Conservation (phyloP, 331 rosid genomes). For the Erythrophleum ivorense region DNA sequence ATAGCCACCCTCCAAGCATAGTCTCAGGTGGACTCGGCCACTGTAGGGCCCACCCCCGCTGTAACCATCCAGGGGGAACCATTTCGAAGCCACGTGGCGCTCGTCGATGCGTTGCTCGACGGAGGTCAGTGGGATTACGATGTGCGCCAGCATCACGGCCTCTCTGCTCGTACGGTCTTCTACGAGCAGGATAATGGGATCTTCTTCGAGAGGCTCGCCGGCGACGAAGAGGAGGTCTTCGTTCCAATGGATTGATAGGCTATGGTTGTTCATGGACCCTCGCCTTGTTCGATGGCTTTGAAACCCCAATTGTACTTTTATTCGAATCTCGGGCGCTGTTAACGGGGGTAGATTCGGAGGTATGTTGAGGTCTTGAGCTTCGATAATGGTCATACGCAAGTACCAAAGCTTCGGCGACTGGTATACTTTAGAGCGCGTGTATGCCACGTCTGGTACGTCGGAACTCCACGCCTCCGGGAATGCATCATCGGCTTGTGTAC, state of each 20-base stretch:
- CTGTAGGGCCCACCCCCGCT: slow-evolving; percentile 44
- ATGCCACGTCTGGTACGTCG: slow-evolving; percentile 61
- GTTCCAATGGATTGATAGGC: slow-evolving; percentile 63
- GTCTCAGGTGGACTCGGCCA: slow-evolving; percentile 64
- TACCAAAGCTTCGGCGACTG: slow-evolving; percentile 81
- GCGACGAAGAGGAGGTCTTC: slow-evolving; percentile 71
- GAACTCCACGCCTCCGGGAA: slow-evolving; percentile 72
- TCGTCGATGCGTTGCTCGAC: slow-evolving; percentile 69
- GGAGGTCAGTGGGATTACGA: slow-evolving; percentile 51
- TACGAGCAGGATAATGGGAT: slow-evolving; percentile 51
- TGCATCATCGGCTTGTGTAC: slow-evolving; percentile 73
- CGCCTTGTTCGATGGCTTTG: slow-evolving; percentile 62
- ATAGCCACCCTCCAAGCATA: slow-evolving; percentile 77
- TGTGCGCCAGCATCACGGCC: slow-evolving; percentile 52
- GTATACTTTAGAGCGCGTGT: slow-evolving; percentile 75
- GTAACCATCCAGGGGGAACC: slow-evolving; percentile 49
- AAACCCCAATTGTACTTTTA: slow-evolving; percentile 57
- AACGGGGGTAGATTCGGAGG: slow-evolving; percentile 62
- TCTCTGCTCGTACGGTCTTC: slow-evolving; percentile 67
- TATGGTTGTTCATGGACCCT: slow-evolving; percentile 66
- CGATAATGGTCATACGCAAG: slow-evolving; percentile 59
- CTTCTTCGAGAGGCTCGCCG: slow-evolving; percentile 75
- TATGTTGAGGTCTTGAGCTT: slow-evolving; percentile 67
- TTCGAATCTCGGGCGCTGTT: slow-evolving; percentile 63
- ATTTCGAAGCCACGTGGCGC: slow-evolving; percentile 65